phyloP scores from a whole-genome alignment of 1,284 basidiomycete species.

The Sparassis latifolia region DNA sequence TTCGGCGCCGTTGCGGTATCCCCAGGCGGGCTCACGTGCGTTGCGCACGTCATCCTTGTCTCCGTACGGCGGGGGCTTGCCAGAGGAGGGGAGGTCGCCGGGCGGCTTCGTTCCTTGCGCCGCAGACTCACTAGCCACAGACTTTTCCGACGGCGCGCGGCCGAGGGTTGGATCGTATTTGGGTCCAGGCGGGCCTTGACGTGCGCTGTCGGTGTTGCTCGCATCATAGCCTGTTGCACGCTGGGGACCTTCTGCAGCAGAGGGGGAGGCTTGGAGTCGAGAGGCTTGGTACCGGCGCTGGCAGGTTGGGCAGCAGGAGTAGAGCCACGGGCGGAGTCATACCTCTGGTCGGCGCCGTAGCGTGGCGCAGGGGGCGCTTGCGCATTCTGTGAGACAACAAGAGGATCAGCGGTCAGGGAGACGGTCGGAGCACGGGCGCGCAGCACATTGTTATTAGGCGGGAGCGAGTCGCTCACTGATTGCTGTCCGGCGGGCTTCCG shows the following conservation, averaged over 20 bases:
- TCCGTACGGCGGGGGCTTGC: slow-evolving; percentile 12
- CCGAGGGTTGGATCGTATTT: slow-evolving; percentile 8
- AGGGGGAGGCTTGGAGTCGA: slow-evolving; percentile 1
- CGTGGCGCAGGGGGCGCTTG: too few species aligned
- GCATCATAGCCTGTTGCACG: background rate
- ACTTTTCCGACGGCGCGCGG: slow-evolving; percentile 14
- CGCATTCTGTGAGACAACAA: slow-evolving; percentile 4
- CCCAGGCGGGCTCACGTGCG: slow-evolving; percentile 15
- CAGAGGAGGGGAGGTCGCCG: slow-evolving; percentile 6
- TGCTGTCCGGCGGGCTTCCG: slow-evolving; percentile 9
- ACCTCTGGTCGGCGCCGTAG: slow-evolving; percentile 2
- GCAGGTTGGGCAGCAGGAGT: slow-evolving; percentile 1
- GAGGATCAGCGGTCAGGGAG: slow-evolving; percentile 1
- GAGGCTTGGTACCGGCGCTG: background rate
- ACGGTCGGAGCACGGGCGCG: background rate
- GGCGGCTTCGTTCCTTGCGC: slow-evolving; percentile 3
- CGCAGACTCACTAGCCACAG: slow-evolving; percentile 12
- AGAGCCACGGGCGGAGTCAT: slow-evolving; percentile 5
- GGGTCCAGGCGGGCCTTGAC: slow-evolving; percentile 6
- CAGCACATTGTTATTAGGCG: slow-evolving; percentile 15
- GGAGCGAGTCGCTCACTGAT: slow-evolving; percentile 13
- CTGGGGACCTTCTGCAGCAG: background rate
- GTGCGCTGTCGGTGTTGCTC: background rate
- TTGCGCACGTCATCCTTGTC: slow-evolving; percentile 15
- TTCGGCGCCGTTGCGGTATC: slow-evolving; percentile 14